Base-by-base conservation (phyloP, 129 eudicot genomes). In the Lactuca sativa region DNA sequence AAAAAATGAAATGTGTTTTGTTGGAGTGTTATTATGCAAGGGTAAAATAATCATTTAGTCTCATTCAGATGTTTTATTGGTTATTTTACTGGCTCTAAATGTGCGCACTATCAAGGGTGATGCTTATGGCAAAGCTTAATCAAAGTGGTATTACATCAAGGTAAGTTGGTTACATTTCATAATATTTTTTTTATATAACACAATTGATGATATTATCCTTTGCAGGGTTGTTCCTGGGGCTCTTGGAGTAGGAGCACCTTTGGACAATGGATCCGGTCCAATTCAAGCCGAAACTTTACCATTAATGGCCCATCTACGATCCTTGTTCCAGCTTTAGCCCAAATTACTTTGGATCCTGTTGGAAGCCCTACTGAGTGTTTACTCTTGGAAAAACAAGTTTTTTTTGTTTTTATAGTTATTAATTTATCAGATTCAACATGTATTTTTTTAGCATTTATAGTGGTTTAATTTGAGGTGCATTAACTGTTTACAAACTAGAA, bases 361-460 rank as follows among this genome's bases (percentile, higher is more conserved):
- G 98, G 98, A 76, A 83, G 57, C 41, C 96, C 98, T 18, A 92
- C 95, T 65, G 98, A 92, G 86, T 89, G 96, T 74, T 66, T 92
- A 61, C 78, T 92, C 34, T 74, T 92, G 81, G 21, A 92, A 92
- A 86, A 92, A 92, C 78, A 86, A 89, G 91, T 92, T 88, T 74
- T 54, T 6, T 59, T 41, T 55, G 15, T 52, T 49, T 18, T 18
- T 18, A 0, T 18, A 18, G 21, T 18, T 18, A 18, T 18, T 18
- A 18, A 18, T 18, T 18, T 18, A 18, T 18, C 21, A 18, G 21
- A 18, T 18, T 18, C 21, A 18, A 18, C 21, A 18, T 18, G 21
- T 18, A 18, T 18, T 18, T 18, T 18, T 18, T 18, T 18, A 18
- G 21, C 21, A 18, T 18, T 18, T 18, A 18, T 18, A 18, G 21